A percentile compares a stretch with the other conserved stretches of the same genome.
Evolutionary conservation across 192 early-diverging fungal genomes (phyloP).

Genomic region (Gamsiella multidivaricata): DNA sequence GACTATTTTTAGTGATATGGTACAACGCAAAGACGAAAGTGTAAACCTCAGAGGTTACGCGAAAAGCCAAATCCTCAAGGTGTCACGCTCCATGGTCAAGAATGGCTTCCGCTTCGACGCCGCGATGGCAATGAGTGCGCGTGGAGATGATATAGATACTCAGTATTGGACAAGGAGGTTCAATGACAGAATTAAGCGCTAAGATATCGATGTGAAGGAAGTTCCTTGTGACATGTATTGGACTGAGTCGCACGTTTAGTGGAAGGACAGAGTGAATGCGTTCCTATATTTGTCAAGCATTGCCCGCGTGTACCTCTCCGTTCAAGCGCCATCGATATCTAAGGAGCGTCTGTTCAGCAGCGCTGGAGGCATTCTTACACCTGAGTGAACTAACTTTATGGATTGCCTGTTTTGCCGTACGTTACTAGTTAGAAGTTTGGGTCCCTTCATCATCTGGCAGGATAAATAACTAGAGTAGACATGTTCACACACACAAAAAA

Average conservation of each 20-base stretch:
- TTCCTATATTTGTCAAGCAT: background rate
- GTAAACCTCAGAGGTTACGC: background rate
- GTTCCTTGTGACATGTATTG: background rate
- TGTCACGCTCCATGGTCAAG: background rate
- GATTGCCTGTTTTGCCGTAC: background rate
- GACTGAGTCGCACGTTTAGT: background rate
- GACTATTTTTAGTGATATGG: background rate
- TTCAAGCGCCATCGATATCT: background rate
- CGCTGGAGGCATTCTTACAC: background rate
- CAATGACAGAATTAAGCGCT: background rate
- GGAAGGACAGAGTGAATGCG: background rate
- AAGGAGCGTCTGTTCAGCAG: conserved; percentile 3
- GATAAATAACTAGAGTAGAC: no score
- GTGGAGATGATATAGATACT: background rate
- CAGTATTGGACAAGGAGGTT: no score
- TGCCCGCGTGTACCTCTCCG: conserved; percentile 1
- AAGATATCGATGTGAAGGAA: background rate
- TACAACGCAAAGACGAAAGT: background rate
- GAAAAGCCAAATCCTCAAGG: background rate
- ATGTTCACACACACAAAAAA: background rate
- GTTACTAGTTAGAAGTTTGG: no score
- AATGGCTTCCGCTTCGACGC: background rate
- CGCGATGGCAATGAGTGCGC: background rate
- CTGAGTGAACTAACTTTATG: background rate
- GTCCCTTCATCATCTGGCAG: no score